phyloP scores from a whole-genome alignment of 257 asterid genomes.

The Osmanthus fragrans region DNA sequence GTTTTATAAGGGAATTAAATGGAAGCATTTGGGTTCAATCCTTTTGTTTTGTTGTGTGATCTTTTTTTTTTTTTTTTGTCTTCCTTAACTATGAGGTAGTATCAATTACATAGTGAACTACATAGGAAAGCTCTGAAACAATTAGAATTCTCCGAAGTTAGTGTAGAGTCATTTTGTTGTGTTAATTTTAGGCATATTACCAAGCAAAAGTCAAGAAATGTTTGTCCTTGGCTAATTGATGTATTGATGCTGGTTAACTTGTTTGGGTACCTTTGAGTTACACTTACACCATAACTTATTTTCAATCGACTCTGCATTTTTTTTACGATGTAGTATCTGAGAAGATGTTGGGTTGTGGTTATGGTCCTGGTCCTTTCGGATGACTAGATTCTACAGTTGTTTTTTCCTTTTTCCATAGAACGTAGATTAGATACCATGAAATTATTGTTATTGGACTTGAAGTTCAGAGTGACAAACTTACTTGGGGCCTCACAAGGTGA shows the following conservation, averaged over 20 bases:
- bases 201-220: slow-evolving; percentile 1
- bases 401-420: neutral
- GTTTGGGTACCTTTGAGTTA: slow-evolving; percentile 13
- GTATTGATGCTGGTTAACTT: neutral
- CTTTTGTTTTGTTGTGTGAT: neutral
- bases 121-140: neutral
- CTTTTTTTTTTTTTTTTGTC: slow-evolving; percentile 10
- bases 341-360: neutral
- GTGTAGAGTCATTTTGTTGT: slow-evolving; percentile 6
- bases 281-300: neutral
- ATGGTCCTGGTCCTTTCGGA: neutral
- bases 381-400: neutral
- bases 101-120: slow-evolving; percentile 13
- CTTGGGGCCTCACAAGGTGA: neutral
- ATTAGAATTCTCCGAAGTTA: slow-evolving; percentile 11
- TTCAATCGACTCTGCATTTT: neutral
- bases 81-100: slow-evolving; percentile 16
- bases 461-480: neutral
- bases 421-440: neutral
- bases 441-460: neutral
- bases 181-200: slow-evolving; percentile 8
- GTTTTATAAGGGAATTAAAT: neutral
- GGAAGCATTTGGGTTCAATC: slow-evolving; percentile 5
- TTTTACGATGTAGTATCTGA: neutral
- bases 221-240: slow-evolving; percentile 6